phyloP scores from a whole-genome alignment of 768 basidiomycete genomes.

The Suillus occidentalis region DNA sequence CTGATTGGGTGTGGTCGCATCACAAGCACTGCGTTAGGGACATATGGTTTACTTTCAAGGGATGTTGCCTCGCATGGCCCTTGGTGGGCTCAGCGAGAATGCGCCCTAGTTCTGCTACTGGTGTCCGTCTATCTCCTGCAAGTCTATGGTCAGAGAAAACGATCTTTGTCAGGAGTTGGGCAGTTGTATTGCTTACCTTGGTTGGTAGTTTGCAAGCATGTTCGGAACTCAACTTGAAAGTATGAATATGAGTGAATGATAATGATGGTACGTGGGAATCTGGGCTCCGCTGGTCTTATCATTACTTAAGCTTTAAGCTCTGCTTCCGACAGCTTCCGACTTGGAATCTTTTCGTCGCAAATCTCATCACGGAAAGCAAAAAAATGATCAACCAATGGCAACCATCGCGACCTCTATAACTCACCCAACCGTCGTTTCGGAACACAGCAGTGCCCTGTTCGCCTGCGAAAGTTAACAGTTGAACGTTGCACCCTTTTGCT shows the following conservation, averaged over 20 bases:
- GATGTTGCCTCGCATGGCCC: background rate
- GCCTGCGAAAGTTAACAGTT: background rate
- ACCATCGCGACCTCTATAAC: constrained; percentile 60
- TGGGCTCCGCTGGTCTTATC: too few species aligned
- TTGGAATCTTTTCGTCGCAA: background rate
- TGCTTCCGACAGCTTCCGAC: too few species aligned
- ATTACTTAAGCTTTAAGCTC: too few species aligned
- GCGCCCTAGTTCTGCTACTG: background rate
- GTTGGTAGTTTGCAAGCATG: too few species aligned
- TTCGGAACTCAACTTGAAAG: too few species aligned
- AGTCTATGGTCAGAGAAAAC: background rate
- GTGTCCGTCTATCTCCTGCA: background rate
- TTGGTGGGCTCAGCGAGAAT: background rate
- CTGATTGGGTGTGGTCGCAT: too few species aligned
- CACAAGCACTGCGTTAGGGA: background rate
- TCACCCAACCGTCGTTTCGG: constrained; percentile 59
- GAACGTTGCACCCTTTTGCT: constrained; percentile 40
- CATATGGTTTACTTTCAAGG: background rate
- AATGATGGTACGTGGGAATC: too few species aligned
- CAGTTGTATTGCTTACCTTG: too few species aligned
- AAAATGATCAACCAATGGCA: constrained; percentile 42
- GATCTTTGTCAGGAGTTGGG: too few species aligned
- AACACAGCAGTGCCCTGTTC: constrained; percentile 24
- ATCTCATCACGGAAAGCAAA: background rate
- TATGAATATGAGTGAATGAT: too few species aligned